Conservation (phyloP, 805 yeast species). For the Saccharomycopsis capsularis region DNA sequence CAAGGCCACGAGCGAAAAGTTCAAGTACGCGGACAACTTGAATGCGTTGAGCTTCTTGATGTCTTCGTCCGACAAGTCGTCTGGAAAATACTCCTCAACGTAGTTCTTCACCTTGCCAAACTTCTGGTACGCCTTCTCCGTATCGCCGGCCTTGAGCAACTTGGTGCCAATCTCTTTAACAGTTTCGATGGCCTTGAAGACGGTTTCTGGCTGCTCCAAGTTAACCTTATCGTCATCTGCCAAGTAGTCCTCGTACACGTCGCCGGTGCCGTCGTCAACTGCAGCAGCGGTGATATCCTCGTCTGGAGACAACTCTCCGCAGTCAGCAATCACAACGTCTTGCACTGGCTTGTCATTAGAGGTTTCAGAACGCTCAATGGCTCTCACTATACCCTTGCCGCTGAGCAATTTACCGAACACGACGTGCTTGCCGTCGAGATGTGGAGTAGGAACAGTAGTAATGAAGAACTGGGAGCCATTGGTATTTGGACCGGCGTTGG, state of each 20-base stretch:
- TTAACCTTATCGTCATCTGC: slow-evolving; percentile 69
- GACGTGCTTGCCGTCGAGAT: slow-evolving; percentile 91
- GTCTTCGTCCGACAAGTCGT: slow-evolving; percentile 52
- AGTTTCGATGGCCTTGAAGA: slow-evolving; percentile 53
- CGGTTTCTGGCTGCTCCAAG: slow-evolving; percentile 52
- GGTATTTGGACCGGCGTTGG: slow-evolving; percentile 92
- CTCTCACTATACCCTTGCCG: slow-evolving; percentile 76
- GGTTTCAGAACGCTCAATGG: slow-evolving; percentile 65
- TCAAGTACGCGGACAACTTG: slow-evolving; percentile 59
- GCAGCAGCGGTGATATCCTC: slow-evolving; percentile 41
- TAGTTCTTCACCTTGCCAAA: slow-evolving; percentile 68
- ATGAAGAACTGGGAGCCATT: slow-evolving; percentile 95
- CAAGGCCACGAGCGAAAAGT: slow-evolving; percentile 67
- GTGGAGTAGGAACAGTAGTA: slow-evolving; percentile 90
- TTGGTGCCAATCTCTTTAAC: slow-evolving; percentile 76
- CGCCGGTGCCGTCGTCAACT: slow-evolving; percentile 78
- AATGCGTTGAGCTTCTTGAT: slow-evolving; percentile 42
- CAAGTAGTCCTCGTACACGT: slow-evolving; percentile 65
- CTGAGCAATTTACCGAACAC: slow-evolving; percentile 86
- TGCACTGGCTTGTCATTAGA: slow-evolving; percentile 62
- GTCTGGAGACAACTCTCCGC: slow-evolving; percentile 62
- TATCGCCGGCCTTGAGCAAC: slow-evolving; percentile 59
- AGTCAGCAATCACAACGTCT: slow-evolving; percentile 65
- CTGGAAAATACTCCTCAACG: slow-evolving; percentile 68
- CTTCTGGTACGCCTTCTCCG: slow-evolving; percentile 52